Percentiles rank a stretch among this genome's conserved stretches.
These are phyloP conservation scores for Xylaria sp. DNA, from an alignment of 2,329 filamentous ascomycete genomes.

Conservation along the genomic window DNA sequence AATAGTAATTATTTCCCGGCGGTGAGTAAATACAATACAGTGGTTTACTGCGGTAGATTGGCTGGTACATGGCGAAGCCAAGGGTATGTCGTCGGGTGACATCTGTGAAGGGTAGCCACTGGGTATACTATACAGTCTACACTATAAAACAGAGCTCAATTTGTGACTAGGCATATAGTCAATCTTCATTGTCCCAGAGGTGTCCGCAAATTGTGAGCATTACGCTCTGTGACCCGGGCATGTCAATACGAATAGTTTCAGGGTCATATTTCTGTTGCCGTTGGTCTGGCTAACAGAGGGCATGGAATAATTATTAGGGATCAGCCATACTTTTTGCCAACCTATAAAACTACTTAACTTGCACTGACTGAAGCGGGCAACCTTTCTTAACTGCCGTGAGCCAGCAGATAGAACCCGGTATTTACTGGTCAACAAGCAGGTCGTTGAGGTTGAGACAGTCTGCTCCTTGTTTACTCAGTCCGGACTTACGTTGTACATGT, in stretches of 20 bases:
- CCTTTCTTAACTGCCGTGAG: neutral
- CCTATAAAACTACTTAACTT: neutral
- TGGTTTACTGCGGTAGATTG: neutral
- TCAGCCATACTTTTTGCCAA: neutral
- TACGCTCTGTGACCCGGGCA: neutral
- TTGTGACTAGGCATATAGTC: neutral
- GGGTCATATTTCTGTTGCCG: neutral
- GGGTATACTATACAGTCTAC: neutral
- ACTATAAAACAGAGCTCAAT: neutral
- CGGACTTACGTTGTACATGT: conserved; percentile 1
- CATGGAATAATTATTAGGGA: neutral
- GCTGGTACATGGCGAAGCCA: neutral
- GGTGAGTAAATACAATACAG: neutral
- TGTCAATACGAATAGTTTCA: neutral
- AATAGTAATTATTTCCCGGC: neutral
- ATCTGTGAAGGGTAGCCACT: neutral
- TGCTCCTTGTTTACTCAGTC: neutral
- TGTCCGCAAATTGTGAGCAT: neutral
- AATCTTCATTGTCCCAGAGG: neutral
- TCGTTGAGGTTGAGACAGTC: neutral
- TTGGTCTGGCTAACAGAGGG: neutral
- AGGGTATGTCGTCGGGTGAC: neutral
- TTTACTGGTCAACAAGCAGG: neutral
- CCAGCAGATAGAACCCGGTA: conserved; percentile 2
- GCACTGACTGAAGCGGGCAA: neutral